Evolutionary conservation across 768 basidiomycete species (phyloP).

Genomic region (Leccinum longicurvipes): DNA sequence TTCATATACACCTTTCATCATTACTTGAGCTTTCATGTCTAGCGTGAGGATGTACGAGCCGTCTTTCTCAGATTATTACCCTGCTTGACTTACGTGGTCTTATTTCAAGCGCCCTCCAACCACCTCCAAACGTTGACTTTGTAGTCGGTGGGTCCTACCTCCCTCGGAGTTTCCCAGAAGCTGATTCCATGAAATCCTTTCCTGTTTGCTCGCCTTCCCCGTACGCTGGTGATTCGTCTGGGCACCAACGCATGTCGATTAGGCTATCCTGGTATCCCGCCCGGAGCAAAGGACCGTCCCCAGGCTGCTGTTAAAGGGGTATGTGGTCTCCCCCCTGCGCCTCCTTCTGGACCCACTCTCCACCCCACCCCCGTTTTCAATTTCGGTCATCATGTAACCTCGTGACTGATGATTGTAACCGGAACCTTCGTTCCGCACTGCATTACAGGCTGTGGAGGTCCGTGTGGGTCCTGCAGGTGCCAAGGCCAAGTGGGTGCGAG

Average conservation of each 20-base stretch:
- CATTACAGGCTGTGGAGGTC: slow-evolving; percentile 77
- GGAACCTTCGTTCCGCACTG: neutral
- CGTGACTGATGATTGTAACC: slow-evolving; percentile 4
- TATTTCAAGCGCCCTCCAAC: slow-evolving; percentile 64
- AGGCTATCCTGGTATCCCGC: slow-evolving; percentile 89
- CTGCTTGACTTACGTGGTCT: slow-evolving; percentile 6
- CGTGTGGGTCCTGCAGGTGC: slow-evolving; percentile 69
- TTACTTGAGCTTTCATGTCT: slow-evolving; percentile 33
- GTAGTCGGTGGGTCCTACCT: slow-evolving; percentile 58
- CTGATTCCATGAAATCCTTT: neutral
- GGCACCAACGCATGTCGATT: slow-evolving; percentile 14
- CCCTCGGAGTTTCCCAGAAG: neutral
- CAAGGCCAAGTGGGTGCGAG: slow-evolving; percentile 89
- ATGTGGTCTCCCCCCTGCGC: slow-evolving; percentile 32
- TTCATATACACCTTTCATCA: neutral
- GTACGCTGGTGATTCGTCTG: slow-evolving; percentile 9
- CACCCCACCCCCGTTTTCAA: neutral
- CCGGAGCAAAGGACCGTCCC: slow-evolving; percentile 68
- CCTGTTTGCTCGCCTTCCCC: neutral
- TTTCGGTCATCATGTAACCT: neutral
- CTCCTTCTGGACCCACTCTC: slow-evolving; percentile 2
- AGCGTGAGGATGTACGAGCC: slow-evolving; percentile 43
- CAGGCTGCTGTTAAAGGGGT: slow-evolving; percentile 87
- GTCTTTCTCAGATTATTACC: neutral
- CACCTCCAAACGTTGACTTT: slow-evolving; percentile 87